These are phyloP conservation scores for Naegleria lovaniensis DNA, from an alignment of 208 protist species.

Conservation along the genomic window DNA sequence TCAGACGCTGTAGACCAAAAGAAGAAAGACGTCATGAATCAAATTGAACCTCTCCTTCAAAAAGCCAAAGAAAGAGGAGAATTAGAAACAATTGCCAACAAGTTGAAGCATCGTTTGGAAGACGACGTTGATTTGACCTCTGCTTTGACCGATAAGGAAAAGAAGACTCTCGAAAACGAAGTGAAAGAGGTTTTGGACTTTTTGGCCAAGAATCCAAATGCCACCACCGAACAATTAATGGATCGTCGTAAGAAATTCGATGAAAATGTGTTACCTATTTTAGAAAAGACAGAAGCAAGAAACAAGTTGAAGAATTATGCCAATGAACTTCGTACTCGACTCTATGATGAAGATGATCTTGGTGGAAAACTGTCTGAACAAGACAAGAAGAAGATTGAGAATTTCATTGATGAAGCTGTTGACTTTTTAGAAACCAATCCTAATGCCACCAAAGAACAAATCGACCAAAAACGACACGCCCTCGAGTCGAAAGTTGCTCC, in stretches of 20 bases:
- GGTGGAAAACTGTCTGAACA: neutral
- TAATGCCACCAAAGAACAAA: neutral
- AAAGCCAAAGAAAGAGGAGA: neutral
- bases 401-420: neutral
- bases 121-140: neutral
- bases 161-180: slow-evolving; percentile 67
- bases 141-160: slow-evolving; percentile 63
- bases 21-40: neutral
- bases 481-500: neutral
- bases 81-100: neutral
- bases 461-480: neutral
- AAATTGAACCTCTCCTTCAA: neutral
- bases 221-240: slow-evolving; percentile 85
- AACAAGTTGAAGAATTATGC: slow-evolving; percentile 1
- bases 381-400: neutral
- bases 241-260: slow-evolving; percentile 77
- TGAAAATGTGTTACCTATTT: slow-evolving; percentile 68
- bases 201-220: slow-evolving; percentile 85
- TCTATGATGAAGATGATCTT: slow-evolving; percentile 12
- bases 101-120: neutral
- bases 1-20: neutral
- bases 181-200: slow-evolving; percentile 81
- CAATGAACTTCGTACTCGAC: neutral
- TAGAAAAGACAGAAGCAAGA: neutral
- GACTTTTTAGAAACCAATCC: slow-evolving; percentile 8